phyloP scores from a whole-genome alignment of 306 rosid genomes.

The Comarum palustre region DNA sequence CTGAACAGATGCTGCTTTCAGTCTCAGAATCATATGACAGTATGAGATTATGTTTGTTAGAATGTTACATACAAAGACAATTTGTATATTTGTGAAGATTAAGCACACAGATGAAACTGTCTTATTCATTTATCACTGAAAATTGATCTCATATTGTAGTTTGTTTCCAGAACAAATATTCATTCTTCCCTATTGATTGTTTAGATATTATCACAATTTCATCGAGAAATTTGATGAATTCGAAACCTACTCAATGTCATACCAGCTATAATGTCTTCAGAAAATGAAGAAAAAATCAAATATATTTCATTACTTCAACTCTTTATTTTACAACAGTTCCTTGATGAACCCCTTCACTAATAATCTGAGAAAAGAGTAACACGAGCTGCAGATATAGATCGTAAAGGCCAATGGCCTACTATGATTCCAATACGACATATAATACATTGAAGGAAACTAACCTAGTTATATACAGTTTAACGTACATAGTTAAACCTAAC shows the following conservation, averaged over 20 bases:
- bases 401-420: slow-evolving; percentile 23
- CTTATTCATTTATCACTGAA: slow-evolving; percentile 20
- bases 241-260: neutral
- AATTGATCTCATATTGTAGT: slow-evolving; percentile 2
- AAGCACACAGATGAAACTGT: slow-evolving; percentile 27
- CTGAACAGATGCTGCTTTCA: slow-evolving; percentile 76
- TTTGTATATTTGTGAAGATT: slow-evolving; percentile 41
- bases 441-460: neutral
- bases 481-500: slow-evolving; percentile 56
- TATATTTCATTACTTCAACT: slow-evolving; percentile 27
- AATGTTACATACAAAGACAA: slow-evolving; percentile 6
- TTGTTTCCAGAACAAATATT: slow-evolving; percentile 1
- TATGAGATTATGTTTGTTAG: slow-evolving; percentile 15
- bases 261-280: neutral
- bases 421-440: neutral
- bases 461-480: slow-evolving; percentile 44
- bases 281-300: slow-evolving; percentile 18
- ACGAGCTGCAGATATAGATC: slow-evolving; percentile 8
- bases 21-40: slow-evolving; percentile 42
- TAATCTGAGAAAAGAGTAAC: neutral
- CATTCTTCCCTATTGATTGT: no score
- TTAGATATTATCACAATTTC: neutral
- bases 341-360: slow-evolving; percentile 18
- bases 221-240: neutral
- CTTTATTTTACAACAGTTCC: slow-evolving; percentile 32